Conservation (phyloP, 441 rosid species). For the Caryocar brasiliense region DNA sequence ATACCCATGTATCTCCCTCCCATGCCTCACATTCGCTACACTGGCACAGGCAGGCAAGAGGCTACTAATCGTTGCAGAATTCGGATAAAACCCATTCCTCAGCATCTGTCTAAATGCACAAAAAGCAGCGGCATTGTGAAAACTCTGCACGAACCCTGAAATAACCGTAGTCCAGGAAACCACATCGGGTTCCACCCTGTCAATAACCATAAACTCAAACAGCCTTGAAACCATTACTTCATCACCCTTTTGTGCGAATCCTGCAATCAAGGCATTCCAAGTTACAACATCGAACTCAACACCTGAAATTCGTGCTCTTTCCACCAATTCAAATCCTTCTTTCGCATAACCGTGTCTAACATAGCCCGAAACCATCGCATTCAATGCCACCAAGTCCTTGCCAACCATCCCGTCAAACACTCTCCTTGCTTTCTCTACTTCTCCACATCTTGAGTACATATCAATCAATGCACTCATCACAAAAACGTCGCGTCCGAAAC, state of each 20-base stretch:
- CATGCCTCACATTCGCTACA: conserved; percentile 30
- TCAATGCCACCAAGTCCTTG: conserved; percentile 58
- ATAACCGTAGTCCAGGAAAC: conserved; percentile 75
- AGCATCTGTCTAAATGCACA: conserved; percentile 52
- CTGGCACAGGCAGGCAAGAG: conserved; percentile 66
- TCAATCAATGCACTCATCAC: conserved; percentile 57
- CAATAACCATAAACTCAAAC: conserved; percentile 35
- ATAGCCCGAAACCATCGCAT: conserved; percentile 68
- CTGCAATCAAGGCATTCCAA: conserved; percentile 59
- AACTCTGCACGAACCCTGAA: conserved; percentile 67
- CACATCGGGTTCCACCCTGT: conserved; percentile 56
- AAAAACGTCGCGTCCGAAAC: conserved; percentile 44
- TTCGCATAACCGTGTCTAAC: conserved; percentile 33
- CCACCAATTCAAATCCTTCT: conserved; percentile 50
- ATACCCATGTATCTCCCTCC: conserved; percentile 64
- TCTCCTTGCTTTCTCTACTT: conserved; percentile 30
- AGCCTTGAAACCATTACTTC: conserved; percentile 32
- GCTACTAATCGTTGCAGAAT: conserved; percentile 51
- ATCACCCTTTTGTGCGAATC: conserved; percentile 53
- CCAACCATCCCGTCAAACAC: conserved; percentile 36
- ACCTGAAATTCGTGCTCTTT: conserved; percentile 27
- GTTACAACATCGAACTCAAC: conserved; percentile 52
- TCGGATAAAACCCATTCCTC: conserved; percentile 39
- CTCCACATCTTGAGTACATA: conserved; percentile 66
- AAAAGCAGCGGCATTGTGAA: conserved; percentile 38